Evolutionary conservation across 257 asterid species (phyloP), one percentile per base, ranked within the genome.

Genomic region (Solanum corneliomulleri): DNA sequence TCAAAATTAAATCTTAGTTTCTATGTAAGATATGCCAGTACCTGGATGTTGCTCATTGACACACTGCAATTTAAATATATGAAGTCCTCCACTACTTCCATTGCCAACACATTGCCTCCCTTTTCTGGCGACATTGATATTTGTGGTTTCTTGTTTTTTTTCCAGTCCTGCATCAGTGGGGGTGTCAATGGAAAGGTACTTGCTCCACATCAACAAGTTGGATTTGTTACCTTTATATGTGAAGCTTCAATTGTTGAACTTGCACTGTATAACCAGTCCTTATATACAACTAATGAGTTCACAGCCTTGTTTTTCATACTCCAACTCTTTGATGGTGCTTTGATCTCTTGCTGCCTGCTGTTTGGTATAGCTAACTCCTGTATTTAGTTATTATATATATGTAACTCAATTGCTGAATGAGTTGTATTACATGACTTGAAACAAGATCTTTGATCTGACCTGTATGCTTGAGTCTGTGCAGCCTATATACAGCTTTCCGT

Each of bases 61-160:
- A 93, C 89, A 75, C 92, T 89, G 89, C 95, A 92, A 77, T 91
- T 92, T 56, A 95, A 89, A 92, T 96, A 95, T 58, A 96, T 90
- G 74, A 96, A 95, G 64, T 96, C 99, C 91, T 96, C 99, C 58
- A 95, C 98, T n/a, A 96, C 97, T 90, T 94, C 98, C 96, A 94
- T 94, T 27, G 96, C 96, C 16, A 92, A 87, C 86, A 94, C 89
- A 85, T 90, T 93, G 77, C 92, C 89, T 88, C 98, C 96, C 87
- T 92, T 93, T 83, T 95, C 98, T 14, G 95, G 92, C 16, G 80
- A 85, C 82, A 94, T 70, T 37, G 97, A 93, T 84, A 93, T 78
- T 88, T 93, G 94, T 20, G 98, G 98, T 68, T 86, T 90, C 80
- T 41, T 92, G 85, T 89, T 89, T 90, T 92, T 93, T 91, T 93